These are phyloP conservation scores for Alternaria gansuensis DNA, from an alignment of 2,329 filamentous ascomycete species.

Conservation along the genomic window DNA sequence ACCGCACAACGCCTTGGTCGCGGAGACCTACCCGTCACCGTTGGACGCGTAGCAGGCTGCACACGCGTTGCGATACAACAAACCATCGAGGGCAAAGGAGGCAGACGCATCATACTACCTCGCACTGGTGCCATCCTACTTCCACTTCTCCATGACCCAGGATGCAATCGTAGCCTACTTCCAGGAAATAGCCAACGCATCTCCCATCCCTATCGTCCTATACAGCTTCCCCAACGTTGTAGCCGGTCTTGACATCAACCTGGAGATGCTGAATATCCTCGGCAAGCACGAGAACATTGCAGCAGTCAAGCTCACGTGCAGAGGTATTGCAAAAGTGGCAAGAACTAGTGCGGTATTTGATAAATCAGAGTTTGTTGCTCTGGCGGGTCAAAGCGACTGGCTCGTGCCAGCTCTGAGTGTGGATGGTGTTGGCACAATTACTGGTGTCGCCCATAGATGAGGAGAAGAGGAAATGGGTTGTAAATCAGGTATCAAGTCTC, in stretches of 20 bases:
- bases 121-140: constrained; percentile 54
- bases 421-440: constrained; percentile 68
- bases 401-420: constrained; percentile 65
- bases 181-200: constrained; percentile 50
- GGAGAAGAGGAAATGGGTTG: constrained; percentile 59
- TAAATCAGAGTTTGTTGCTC: constrained; percentile 50
- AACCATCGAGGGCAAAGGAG: constrained; percentile 50
- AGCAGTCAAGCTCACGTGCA: constrained; percentile 53
- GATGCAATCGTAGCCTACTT: constrained; percentile 50
- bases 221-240: constrained; percentile 60
- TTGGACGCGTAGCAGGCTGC: constrained; percentile 54
- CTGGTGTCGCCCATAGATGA: constrained; percentile 64
- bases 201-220: constrained; percentile 56
- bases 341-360: constrained; percentile 52
- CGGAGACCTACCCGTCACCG: constrained; percentile 52
- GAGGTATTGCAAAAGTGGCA: constrained; percentile 55
- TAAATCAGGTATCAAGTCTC: constrained; percentile 46
- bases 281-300: constrained; percentile 51
- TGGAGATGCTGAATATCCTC: constrained; percentile 50
- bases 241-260: constrained; percentile 57
- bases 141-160: constrained; percentile 53
- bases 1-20: constrained; percentile 48
- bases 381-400: constrained; percentile 58
- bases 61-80: constrained; percentile 56
- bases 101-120: constrained; percentile 53